Conservation (phyloP, 768 basidiomycete species). For the Rickenella mellea region DNA sequence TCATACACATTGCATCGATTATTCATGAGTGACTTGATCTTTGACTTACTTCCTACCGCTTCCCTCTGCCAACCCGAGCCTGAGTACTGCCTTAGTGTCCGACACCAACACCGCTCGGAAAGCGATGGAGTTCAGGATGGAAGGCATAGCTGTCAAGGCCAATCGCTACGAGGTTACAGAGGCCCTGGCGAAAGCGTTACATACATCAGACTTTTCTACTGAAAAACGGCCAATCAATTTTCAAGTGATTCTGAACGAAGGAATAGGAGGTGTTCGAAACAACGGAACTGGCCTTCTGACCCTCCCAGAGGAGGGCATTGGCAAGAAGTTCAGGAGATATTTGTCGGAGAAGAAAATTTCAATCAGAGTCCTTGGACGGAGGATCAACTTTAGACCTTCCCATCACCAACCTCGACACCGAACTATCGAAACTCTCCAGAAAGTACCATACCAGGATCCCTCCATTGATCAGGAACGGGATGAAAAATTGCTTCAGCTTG, state of each 20-base stretch:
- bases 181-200: not conserved
- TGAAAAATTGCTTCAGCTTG: slow-evolving; percentile 31
- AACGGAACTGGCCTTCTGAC: slow-evolving; percentile 36
- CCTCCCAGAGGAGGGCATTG: slow-evolving; percentile 21
- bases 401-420: slow-evolving; percentile 2
- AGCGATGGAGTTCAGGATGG: no score
- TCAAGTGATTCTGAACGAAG: slow-evolving; percentile 40
- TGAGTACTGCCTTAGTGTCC: no score
- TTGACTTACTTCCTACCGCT: no score
- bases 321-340: slow-evolving; percentile 36
- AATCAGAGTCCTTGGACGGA: slow-evolving; percentile 13
- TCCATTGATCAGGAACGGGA: slow-evolving; percentile 41
- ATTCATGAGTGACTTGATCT: slow-evolving; percentile 8
- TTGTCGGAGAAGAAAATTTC: slow-evolving; percentile 22
- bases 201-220: not conserved
- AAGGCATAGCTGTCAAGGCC: no score
- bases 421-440: slow-evolving; percentile 28
- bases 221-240: slow-evolving; percentile 50
- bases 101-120: no score
- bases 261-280: slow-evolving; percentile 44
- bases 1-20: slow-evolving; percentile 10
- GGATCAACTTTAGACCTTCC: slow-evolving; percentile 11
- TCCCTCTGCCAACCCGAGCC: slow-evolving; percentile 10
- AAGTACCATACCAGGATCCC: slow-evolving; percentile 48
- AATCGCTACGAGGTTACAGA: not conserved